phyloP scores from a whole-genome alignment of 2,329 filamentous ascomycete genomes.

The Magnaporthiopsis rhizophila region DNA sequence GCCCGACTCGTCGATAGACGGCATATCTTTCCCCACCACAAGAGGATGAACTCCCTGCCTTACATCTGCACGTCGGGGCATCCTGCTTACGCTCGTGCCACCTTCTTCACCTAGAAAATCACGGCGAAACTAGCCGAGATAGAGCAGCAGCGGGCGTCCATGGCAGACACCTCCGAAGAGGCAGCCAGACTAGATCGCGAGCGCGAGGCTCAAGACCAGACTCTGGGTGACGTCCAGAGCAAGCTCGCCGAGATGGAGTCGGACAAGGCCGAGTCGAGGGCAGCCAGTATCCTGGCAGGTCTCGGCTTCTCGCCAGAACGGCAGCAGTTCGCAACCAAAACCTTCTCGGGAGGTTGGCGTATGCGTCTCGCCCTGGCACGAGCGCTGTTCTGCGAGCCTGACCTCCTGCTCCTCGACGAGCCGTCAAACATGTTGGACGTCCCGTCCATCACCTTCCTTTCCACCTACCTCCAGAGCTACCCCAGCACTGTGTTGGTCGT shows the following conservation, averaged over 20 bases:
- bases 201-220: conserved; percentile 82
- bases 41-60: background rate
- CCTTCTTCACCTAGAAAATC: conserved; percentile 51
- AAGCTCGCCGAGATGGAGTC: conserved; percentile 99
- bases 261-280: conserved; percentile 92
- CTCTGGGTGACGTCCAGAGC: conserved; percentile 80
- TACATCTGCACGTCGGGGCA: background rate
- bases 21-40: conserved; percentile 8
- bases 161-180: conserved; percentile 90
- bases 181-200: conserved; percentile 78
- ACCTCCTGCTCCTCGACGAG: conserved; percentile 93
- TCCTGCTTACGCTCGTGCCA: background rate
- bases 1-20: background rate
- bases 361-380: conserved; percentile 93
- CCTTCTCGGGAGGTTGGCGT: conserved; percentile 98
- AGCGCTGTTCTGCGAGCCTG: conserved; percentile 96
- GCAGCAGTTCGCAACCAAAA: conserved; percentile 89
- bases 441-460: conserved; percentile 97
- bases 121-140: conserved; percentile 65
- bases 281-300: conserved; percentile 92
- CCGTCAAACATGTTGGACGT: conserved; percentile 99
- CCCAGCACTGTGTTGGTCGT: conserved; percentile 94
- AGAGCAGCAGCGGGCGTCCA: conserved; percentile 64
- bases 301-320: conserved; percentile 91
- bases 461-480: conserved; percentile 89